A percentile compares a stretch with the other conserved stretches of the same genome.
Conservation (phyloP, 495 filamentous ascomycete genomes). For the Stereocaulon alpinum region DNA sequence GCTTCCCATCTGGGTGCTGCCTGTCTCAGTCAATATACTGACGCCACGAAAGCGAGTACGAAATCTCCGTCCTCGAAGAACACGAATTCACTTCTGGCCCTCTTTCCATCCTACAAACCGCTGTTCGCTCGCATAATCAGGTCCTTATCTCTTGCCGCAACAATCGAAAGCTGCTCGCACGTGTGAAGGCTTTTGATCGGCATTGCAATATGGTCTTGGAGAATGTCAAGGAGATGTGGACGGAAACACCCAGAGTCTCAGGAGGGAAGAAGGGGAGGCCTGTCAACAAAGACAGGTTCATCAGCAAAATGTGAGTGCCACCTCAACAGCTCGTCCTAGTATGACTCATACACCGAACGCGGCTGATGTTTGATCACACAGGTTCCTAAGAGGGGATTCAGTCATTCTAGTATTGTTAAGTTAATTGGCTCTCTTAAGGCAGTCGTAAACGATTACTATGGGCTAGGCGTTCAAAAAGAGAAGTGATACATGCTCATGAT, state of each 20-base stretch:
- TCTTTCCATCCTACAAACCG: conserved; percentile 85
- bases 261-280: conserved; percentile 77
- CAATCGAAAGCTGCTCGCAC: conserved; percentile 73
- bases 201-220: conserved; percentile 98
- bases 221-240: conserved; percentile 99
- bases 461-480: background rate
- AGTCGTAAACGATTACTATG: conserved; percentile 4
- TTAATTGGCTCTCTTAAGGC: conserved; percentile 31
- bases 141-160: conserved; percentile 85
- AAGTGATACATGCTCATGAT: conserved; percentile 4
- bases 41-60: conserved; percentile 57
- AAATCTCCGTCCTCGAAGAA: conserved; percentile 77
- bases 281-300: conserved; percentile 96
- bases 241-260: conserved; percentile 69
- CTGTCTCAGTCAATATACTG: background rate
- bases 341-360: background rate
- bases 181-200: conserved; percentile 81
- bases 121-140: conserved; percentile 76
- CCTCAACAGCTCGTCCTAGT: background rate
- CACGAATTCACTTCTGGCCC: conserved; percentile 82
- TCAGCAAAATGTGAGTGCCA: conserved; percentile 83
- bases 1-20: background rate
- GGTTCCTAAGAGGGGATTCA: conserved; percentile 88
- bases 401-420: conserved; percentile 89
- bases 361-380: conserved; percentile 28